Evolutionary conservation across 768 basidiomycete species (phyloP).

Genomic region (Kwoniella europaea): DNA sequence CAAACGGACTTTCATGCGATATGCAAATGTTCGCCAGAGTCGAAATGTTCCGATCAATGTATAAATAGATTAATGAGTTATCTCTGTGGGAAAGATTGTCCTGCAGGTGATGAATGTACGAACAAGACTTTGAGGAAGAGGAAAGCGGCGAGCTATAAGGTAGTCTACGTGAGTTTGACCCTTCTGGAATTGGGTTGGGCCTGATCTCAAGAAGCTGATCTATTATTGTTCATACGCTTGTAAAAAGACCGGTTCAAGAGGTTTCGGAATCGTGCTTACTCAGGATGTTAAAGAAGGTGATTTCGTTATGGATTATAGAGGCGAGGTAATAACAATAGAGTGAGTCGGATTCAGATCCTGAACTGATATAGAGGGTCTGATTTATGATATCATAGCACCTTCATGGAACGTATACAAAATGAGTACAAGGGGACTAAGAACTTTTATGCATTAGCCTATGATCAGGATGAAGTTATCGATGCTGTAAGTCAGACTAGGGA

Average conservation of each 20-base stretch:
- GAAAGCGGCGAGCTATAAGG: slow-evolving; percentile 40
- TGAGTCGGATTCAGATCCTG: slow-evolving; percentile 26
- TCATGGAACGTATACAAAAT: slow-evolving; percentile 50
- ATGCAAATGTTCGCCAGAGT: slow-evolving; percentile 52
- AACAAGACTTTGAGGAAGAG: slow-evolving; percentile 55
- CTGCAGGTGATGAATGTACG: slow-evolving; percentile 52
- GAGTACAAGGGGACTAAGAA: slow-evolving; percentile 52
- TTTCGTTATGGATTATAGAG: slow-evolving; percentile 60
- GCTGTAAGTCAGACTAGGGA: slow-evolving; percentile 39
- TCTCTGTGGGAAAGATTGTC: slow-evolving; percentile 59
- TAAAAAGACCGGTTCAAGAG: slow-evolving; percentile 56
- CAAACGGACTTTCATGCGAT: slow-evolving; percentile 36
- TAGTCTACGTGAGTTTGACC: slow-evolving; percentile 52
- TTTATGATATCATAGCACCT: slow-evolving; percentile 33
- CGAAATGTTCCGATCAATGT: slow-evolving; percentile 56
- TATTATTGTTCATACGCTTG: too few relatives aligned
- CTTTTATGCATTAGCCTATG: slow-evolving; percentile 60
- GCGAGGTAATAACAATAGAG: slow-evolving; percentile 57
- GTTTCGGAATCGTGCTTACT: slow-evolving; percentile 56
- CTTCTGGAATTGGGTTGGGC: slow-evolving; percentile 6
- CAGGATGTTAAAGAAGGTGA: slow-evolving; percentile 55
- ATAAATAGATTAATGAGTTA: slow-evolving; percentile 59
- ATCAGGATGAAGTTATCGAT: slow-evolving; percentile 60
- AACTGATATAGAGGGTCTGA: too few relatives aligned
- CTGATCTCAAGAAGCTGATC: not conserved